A percentile compares a stretch with the other conserved stretches of the same genome.
These are phyloP conservation scores for Allium fistulosum DNA, from an alignment of 106 monocot species.

Conservation along the genomic window DNA sequence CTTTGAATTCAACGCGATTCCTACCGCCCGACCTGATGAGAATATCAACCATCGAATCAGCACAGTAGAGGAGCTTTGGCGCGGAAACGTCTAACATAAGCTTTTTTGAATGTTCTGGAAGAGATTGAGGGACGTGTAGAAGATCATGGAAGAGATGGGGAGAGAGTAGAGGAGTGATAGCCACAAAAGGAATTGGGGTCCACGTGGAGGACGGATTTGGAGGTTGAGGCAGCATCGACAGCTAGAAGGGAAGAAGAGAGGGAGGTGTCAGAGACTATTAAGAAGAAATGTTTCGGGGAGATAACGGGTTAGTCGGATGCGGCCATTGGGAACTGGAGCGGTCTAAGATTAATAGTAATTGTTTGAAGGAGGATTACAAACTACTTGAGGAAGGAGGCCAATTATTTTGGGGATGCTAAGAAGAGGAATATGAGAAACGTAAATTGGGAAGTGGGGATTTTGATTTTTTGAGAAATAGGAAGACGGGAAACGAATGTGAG, in stretches of 20 bases:
- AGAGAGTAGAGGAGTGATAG: constrained; percentile 70
- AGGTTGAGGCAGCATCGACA: constrained; percentile 53
- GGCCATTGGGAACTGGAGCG: background rate
- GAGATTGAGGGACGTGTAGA: background rate
- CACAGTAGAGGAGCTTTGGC: constrained; percentile 78
- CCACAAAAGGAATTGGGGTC: constrained; percentile 88
- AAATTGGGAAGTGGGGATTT: too few species aligned
- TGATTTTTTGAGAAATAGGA: too few species aligned
- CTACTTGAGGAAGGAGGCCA: too few species aligned
- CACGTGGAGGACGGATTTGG: constrained; percentile 85
- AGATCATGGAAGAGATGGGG: constrained; percentile 1
- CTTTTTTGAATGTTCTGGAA: constrained; percentile 37
- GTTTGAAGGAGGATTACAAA: too few species aligned
- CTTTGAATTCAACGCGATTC: constrained; percentile 91
- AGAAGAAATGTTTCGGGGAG: constrained; percentile 47
- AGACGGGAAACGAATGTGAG: too few species aligned
- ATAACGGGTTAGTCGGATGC: constrained; percentile 12
- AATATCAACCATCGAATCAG: constrained; percentile 68
- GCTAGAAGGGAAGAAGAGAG: constrained; percentile 69
- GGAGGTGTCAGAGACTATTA: constrained; percentile 71
- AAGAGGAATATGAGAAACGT: too few species aligned
- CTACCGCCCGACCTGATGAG: constrained; percentile 68
- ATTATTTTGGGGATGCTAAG: too few species aligned
- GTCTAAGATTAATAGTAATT: too few species aligned
- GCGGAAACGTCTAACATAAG: constrained; percentile 62